Evolutionary conservation across 1,284 basidiomycete species (phyloP).

Genomic region (Dichomitus squalens): DNA sequence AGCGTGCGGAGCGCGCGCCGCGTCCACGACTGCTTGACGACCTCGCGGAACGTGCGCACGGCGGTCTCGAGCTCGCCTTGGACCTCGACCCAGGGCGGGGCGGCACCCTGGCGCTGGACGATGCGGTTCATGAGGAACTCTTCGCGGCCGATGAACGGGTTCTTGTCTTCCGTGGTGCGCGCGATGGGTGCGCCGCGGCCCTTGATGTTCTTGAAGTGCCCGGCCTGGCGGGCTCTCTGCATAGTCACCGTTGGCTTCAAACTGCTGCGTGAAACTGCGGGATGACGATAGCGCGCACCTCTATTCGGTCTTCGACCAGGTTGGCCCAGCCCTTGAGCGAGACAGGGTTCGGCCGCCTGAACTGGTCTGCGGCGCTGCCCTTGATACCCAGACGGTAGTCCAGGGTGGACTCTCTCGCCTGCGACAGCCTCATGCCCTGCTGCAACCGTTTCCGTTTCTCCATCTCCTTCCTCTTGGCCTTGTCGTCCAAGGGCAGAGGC

Average conservation of each 20-base stretch:
- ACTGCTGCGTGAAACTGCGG: background rate
- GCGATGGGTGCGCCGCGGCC: conserved; percentile 76
- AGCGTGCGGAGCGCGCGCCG: conserved; percentile 66
- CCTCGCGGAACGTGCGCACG: conserved; percentile 61
- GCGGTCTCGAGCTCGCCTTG: conserved; percentile 69
- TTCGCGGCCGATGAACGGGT: conserved; percentile 80
- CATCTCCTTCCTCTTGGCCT: conserved; percentile 50
- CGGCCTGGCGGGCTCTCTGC: conserved; percentile 68
- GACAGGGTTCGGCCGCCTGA: conserved; percentile 52
- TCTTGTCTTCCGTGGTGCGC: conserved; percentile 64
- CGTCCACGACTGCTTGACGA: conserved; percentile 67
- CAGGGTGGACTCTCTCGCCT: conserved; percentile 71
- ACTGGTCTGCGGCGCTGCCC: conserved; percentile 35
- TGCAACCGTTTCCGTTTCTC: conserved; percentile 55
- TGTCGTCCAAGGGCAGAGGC: conserved; percentile 48
- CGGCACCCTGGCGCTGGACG: conserved; percentile 81
- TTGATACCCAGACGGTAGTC: conserved; percentile 71
- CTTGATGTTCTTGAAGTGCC: conserved; percentile 73
- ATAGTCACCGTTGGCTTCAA: background rate
- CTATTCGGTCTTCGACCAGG: conserved; percentile 80
- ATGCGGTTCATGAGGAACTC: conserved; percentile 91
- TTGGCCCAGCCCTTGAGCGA: conserved; percentile 75
- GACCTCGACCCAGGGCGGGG: conserved; percentile 91
- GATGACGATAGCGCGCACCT: conserved; percentile 46
- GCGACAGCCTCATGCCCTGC: conserved; percentile 58